Conservation (phyloP, 495 filamentous ascomycete species). For the Xylaria telfairii region DNA sequence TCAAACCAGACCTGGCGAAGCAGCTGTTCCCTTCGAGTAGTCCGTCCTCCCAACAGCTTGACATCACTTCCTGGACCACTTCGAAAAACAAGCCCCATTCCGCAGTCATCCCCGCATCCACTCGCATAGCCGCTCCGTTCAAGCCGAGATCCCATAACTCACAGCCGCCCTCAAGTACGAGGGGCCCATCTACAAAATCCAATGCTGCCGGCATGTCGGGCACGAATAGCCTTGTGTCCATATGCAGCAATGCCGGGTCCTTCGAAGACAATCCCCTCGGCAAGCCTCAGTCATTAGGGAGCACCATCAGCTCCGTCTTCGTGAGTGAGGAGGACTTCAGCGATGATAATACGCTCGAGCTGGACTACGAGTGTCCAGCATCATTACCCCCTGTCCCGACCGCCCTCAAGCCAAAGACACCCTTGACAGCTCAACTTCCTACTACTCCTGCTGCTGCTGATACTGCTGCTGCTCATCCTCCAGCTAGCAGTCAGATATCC, state of each 20-base stretch:
- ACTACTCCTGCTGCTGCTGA: slow-evolving; percentile 19
- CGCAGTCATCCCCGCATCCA: background rate
- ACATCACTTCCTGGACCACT: slow-evolving; percentile 41
- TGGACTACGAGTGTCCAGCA: slow-evolving; percentile 61
- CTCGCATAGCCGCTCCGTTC: slow-evolving; percentile 27
- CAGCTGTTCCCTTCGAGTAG: slow-evolving; percentile 59
- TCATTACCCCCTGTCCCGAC: slow-evolving; percentile 47
- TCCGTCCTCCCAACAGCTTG: slow-evolving; percentile 42
- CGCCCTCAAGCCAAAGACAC: slow-evolving; percentile 27
- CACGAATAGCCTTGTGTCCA: slow-evolving; percentile 43
- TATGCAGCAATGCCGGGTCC: slow-evolving; percentile 47
- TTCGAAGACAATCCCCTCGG: slow-evolving; percentile 48
- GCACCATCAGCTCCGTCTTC: slow-evolving; percentile 43
- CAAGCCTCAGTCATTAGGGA: slow-evolving; percentile 25
- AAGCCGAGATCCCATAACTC: slow-evolving; percentile 30
- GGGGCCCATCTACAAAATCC: slow-evolving; percentile 20
- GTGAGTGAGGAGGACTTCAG: slow-evolving; percentile 72
- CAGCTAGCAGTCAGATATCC: slow-evolving; percentile 37
- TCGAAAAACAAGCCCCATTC: slow-evolving; percentile 31
- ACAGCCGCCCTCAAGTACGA: slow-evolving; percentile 26
- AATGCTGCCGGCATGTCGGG: slow-evolving; percentile 15
- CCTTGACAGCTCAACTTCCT: background rate
- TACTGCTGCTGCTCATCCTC: slow-evolving; percentile 24
- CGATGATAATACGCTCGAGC: slow-evolving; percentile 68
- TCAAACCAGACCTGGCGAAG: slow-evolving; percentile 45